Percentiles rank a stretch among this genome's conserved stretches.
Conservation (phyloP, 1,139 yeast species). For the Pichia sp. region DNA sequence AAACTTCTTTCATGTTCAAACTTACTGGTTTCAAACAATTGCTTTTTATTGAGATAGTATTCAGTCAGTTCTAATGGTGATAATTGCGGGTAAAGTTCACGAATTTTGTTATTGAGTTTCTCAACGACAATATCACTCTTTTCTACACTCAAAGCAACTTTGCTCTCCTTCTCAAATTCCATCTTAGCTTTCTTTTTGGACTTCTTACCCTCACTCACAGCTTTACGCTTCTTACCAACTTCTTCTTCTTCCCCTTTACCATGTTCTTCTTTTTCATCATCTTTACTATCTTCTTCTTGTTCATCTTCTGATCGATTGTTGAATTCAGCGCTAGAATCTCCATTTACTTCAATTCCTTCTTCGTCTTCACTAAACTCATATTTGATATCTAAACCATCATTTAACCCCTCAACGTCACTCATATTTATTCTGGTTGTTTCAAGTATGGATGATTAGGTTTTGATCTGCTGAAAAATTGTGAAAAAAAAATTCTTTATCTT, state of each 20-base stretch:
- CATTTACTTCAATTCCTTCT: slow-evolving; percentile 16
- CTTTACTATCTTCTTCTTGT: not conserved
- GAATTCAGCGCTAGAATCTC: slow-evolving; percentile 17
- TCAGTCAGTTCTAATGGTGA: slow-evolving; percentile 61
- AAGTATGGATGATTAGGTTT: not conserved
- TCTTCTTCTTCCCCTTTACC: slow-evolving; percentile 2
- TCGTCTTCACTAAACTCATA: slow-evolving; percentile 29
- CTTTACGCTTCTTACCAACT: slow-evolving; percentile 23
- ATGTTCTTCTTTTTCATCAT: slow-evolving; percentile 3
- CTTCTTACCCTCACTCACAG: slow-evolving; percentile 33
- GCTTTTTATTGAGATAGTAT: slow-evolving; percentile 40
- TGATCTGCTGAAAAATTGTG: not conserved
- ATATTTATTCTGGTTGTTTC: not conserved
- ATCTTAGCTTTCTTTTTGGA: slow-evolving; percentile 52
- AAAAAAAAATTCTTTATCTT: not conserved
- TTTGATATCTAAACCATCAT: slow-evolving; percentile 52
- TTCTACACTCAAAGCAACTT: slow-evolving; percentile 42
- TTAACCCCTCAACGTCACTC: slow-evolving; percentile 45
- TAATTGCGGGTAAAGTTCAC: slow-evolving; percentile 46
- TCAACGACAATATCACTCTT: slow-evolving; percentile 54
- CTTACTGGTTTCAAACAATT: slow-evolving; percentile 46
- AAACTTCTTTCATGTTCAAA: slow-evolving; percentile 41
- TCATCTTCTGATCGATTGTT: slow-evolving; percentile 10
- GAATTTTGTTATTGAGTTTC: slow-evolving; percentile 45
- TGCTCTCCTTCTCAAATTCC: slow-evolving; percentile 49